A percentile compares a stretch with the other conserved stretches of the same genome.
These are phyloP conservation scores for Phytophthora agathidicida DNA, from an alignment of 352 stramenopile genomes.

Conservation along the genomic window DNA sequence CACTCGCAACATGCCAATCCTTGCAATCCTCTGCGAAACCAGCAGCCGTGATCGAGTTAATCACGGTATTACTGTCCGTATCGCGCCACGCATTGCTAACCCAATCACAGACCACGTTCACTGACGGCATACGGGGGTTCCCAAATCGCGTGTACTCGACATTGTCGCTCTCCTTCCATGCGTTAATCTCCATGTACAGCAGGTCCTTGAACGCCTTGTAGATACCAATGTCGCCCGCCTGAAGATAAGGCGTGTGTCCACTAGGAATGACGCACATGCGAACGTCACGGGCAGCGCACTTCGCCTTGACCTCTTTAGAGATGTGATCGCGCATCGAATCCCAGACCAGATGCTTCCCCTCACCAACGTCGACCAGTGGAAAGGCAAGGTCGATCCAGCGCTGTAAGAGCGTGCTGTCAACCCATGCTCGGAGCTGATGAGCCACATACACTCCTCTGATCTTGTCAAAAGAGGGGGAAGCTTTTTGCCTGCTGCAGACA, in stretches of 20 bases:
- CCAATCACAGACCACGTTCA: background rate
- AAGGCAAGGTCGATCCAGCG: conserved; percentile 6
- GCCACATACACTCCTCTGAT: conserved; percentile 20
- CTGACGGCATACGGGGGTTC: background rate
- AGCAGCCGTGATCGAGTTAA: too few species aligned
- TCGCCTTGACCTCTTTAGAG: conserved; percentile 15
- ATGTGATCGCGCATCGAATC: conserved; percentile 32
- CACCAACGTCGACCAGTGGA: conserved; percentile 1
- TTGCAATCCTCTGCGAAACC: too few species aligned
- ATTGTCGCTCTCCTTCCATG: too few species aligned
- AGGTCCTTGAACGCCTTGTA: too few species aligned
- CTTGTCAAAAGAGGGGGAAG: conserved; percentile 16
- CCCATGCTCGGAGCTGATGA: conserved; percentile 13
- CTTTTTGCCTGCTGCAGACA: conserved; percentile 14
- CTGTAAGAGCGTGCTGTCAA: conserved; percentile 6
- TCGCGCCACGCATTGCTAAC: conserved; percentile 4
- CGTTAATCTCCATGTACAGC: too few species aligned
- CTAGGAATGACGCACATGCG: conserved; percentile 11
- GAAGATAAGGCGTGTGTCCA: conserved; percentile 9
- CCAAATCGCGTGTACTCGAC: conserved; percentile 2
- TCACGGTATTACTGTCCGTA: background rate
- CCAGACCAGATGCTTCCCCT: conserved; percentile 16
- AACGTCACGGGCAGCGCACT: background rate
- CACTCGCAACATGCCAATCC: too few species aligned
- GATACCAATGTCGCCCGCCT: conserved; percentile 11